phyloP scores from a whole-genome alignment of 1,139 yeast genomes.

The Taphrina flavorubra region DNA sequence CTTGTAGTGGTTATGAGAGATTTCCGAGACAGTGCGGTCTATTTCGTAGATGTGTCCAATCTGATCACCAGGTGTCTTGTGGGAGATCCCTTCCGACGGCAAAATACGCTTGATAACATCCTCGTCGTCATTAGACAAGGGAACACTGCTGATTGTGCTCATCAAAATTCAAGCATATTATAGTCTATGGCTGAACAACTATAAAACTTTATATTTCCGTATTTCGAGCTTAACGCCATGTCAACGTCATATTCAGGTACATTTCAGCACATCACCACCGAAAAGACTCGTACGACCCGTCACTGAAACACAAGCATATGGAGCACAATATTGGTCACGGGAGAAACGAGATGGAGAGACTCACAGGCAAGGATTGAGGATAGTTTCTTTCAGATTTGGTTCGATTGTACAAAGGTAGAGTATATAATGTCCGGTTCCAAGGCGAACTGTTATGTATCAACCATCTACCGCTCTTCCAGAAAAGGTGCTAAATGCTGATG shows the following conservation, averaged over 20 bases:
- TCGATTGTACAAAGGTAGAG: conserved; percentile 29
- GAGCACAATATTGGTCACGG: background rate
- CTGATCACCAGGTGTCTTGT: conserved; percentile 27
- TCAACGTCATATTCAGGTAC: background rate
- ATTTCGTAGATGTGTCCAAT: conserved; percentile 39
- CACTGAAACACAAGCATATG: background rate
- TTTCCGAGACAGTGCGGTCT: conserved; percentile 14
- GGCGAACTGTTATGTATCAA: conserved; percentile 13
- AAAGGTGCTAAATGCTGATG: conserved; percentile 2
- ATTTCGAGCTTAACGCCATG: background rate
- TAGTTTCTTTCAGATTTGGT: conserved; percentile 25
- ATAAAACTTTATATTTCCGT: background rate
- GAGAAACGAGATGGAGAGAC: background rate
- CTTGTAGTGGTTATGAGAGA: conserved; percentile 10
- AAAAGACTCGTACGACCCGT: too few species aligned
- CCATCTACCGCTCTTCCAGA: conserved; percentile 11
- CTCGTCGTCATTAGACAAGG: conserved; percentile 34
- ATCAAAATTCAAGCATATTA: conserved; percentile 2
- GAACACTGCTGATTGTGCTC: conserved; percentile 16
- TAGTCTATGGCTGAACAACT: background rate
- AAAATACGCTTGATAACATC: conserved; percentile 17
- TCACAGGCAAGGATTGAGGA: background rate
- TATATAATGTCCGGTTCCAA: conserved; percentile 20
- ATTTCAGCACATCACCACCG: too few species aligned
- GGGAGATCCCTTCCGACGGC: background rate